Conservation (phyloP, 192 early-diverging fungal genomes). For the Rhizoclosmatium globosum region DNA sequence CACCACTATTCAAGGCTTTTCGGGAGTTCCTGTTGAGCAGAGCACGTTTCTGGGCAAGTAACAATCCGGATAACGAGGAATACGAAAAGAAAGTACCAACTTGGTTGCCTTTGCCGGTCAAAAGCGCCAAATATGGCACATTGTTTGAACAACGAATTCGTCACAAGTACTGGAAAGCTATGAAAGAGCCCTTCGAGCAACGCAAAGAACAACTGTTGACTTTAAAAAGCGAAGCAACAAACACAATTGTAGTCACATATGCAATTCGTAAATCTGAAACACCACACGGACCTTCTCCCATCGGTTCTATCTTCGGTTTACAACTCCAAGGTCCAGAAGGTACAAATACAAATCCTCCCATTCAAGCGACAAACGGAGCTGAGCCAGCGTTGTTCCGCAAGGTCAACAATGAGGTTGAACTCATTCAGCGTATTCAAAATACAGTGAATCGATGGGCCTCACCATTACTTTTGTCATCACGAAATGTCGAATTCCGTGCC, state of each 20-base stretch:
- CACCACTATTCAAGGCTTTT: conserved; percentile 34
- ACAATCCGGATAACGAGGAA: neutral
- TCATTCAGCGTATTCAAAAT: neutral
- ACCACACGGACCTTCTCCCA: neutral
- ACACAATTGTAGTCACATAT: conserved; percentile 27
- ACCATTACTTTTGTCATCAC: too few relatives aligned
- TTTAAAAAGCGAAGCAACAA: neutral
- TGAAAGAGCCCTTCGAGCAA: neutral
- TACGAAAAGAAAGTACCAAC: neutral
- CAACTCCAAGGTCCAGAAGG: conserved; percentile 10
- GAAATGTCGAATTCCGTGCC: conserved; percentile 16
- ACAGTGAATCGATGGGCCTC: neutral
- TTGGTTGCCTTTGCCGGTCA: conserved; percentile 20
- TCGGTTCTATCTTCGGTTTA: too few relatives aligned
- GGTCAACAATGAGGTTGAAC: neutral
- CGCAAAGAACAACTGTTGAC: neutral
- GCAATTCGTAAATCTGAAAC: conserved; percentile 2
- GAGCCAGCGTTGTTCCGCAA: neutral
- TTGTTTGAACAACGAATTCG: neutral
- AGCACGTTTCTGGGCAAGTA: neutral
- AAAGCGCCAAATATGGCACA: neutral
- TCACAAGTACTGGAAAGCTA: too few relatives aligned
- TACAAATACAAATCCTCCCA: neutral
- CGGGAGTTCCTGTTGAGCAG: conserved; percentile 32
- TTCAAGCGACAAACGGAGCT: neutral